Base-by-base conservation (phyloP, 139 green algal species). In the Tetradesmus obliquus region DNA sequence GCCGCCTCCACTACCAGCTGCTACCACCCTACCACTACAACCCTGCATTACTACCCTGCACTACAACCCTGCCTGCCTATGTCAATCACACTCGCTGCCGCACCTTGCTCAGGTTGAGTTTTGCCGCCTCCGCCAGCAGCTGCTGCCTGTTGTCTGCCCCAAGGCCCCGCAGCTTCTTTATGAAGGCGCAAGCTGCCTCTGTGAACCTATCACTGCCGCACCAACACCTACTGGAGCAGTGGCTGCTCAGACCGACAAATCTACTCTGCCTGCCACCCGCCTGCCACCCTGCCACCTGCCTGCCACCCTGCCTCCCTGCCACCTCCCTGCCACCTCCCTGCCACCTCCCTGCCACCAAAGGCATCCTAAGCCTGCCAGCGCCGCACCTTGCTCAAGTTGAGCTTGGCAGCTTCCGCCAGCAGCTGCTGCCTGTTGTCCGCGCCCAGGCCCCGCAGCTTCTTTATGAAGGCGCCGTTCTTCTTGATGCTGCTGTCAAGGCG, bases 401-500 rank as follows among this genome's bases (percentile, higher is more conserved):
- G 94, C n/a, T 96, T 96, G 0, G 58, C 13, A 9, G 98, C 95
- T 55, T 99, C 97, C 19, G 96, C 93, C 51, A 97, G 90, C n/a
- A 99, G 66, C 3, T 88, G 69, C 6, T 88, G 72, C 22, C 88
- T 88, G n/a, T 92, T 95, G 51, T 98, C 97, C 55, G 97, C 95
- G 3, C 87, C 95, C n/a, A 99, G 74, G 72, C 88, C 53, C 22
- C 91, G 89, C 55, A 99, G 94, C 93, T 98, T 98, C 90, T 98
- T 98, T 22, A 97, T 97, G 7, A 99, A 87, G 1, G 96, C 95
- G 0, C 94, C 97, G 93, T 99, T 99, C 66, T 95, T 94, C 93
- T 99, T 99, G 58, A 99, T 96, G 92, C 95, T 98, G 53, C 95
- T 97, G 92, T 99, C 98, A 24, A 98, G 94, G 74, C 88, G 82